Evolutionary conservation across 352 stramenopile genomes (phyloP).

Genomic region (Discostella stelligera): DNA sequence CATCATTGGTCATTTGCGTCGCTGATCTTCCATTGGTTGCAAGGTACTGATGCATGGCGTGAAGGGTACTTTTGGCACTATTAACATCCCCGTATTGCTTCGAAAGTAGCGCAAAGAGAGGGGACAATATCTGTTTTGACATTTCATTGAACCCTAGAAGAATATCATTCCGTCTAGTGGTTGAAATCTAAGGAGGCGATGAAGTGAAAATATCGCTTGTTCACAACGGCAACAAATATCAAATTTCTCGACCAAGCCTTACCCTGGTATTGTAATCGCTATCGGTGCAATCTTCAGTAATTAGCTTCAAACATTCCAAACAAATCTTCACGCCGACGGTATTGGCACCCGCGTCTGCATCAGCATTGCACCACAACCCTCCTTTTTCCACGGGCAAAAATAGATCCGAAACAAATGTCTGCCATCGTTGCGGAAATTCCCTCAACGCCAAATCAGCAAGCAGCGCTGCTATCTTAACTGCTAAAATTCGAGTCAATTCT

Average conservation of each 20-base stretch:
- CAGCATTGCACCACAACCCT: slow-evolving; percentile 63
- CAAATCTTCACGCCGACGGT: slow-evolving; percentile 70
- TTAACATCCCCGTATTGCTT: slow-evolving; percentile 64
- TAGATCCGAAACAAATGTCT: slow-evolving; percentile 68
- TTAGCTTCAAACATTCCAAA: slow-evolving; percentile 72
- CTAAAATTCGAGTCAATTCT: slow-evolving; percentile 54
- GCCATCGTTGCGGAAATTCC: slow-evolving; percentile 81
- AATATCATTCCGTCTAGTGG: slow-evolving; percentile 77
- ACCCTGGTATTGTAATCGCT: slow-evolving; percentile 82
- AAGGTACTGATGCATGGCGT: slow-evolving; percentile 73
- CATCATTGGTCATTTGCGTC: slow-evolving; percentile 64
- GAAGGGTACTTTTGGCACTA: slow-evolving; percentile 54
- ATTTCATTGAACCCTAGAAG: slow-evolving; percentile 81
- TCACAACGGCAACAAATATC: slow-evolving; percentile 3
- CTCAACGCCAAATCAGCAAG: slow-evolving; percentile 66
- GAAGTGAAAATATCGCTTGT: neutral
- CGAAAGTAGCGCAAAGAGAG: slow-evolving; percentile 66
- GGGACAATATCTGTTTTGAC: slow-evolving; percentile 62
- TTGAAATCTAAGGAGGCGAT: slow-evolving; percentile 63
- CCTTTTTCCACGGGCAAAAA: slow-evolving; percentile 44
- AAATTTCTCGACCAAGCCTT: slow-evolving; percentile 15
- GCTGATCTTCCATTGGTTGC: slow-evolving; percentile 57
- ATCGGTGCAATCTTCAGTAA: slow-evolving; percentile 83
- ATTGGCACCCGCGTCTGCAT: slow-evolving; percentile 21
- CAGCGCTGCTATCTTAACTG: slow-evolving; percentile 72